Evolutionary conservation across 2,329 filamentous ascomycete genomes (phyloP), one percentile per base, ranked within the genome.

Genomic region (Lachnellula suecica): DNA sequence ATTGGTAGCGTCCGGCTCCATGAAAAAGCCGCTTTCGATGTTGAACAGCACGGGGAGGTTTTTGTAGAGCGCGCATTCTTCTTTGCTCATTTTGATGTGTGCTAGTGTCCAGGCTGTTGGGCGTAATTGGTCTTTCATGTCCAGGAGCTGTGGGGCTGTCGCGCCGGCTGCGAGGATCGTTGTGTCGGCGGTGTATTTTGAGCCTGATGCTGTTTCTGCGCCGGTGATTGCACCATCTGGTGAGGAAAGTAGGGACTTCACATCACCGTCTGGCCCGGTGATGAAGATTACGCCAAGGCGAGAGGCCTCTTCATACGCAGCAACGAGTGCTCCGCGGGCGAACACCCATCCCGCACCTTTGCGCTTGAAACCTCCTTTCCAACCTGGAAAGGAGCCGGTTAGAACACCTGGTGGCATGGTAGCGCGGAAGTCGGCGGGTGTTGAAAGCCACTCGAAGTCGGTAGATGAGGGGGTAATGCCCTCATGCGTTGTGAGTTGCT

Each of bases 41-140:
- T 75, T 74, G 59, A 74, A 77, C 49, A 68, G 71, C 47, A 81
- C 75, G 0, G 78, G 79, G 1, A 81, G 63, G 20, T 76, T 64
- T 44, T 67, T 74, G 57, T 78, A 81, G 2, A 68, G 48, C 44
- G 70, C 59, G 7, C 67, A 68, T 61, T 82, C 79, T 7, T 74
- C 68, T 0, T 64, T 58, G 0, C 71, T 73, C 67, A 82, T 74
- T 19, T 70, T 67, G 27, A 82, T 74, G 56, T 81, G 78, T 6
- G 71, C 74, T 2, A 82, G 63, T 19, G 77, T 81, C 76, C 77
- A 80, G 1, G 77, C 77, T 4, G 76, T 81, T 2, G 78, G 75
- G n/a, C 76, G 70, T 8, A 82, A 63, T 58, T 82, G 78, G 29
- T 73, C 68, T 60, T 79, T 70, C 53, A 79, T 74, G 53, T 81